phyloP scores from a whole-genome alignment of 108 stramenopile species.

The Nannochloropsis salina region DNA sequence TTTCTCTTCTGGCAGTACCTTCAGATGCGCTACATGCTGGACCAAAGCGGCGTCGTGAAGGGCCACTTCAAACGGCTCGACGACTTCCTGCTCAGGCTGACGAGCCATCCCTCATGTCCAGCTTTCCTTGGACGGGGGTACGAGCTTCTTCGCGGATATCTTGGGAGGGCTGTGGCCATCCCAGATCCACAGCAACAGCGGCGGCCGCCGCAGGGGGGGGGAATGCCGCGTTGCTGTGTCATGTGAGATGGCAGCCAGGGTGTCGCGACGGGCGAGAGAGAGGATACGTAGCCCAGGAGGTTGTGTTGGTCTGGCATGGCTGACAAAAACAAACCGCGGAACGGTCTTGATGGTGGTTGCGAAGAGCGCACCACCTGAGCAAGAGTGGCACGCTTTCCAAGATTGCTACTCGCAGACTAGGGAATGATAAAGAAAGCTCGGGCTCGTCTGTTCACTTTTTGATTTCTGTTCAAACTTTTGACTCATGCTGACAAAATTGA shows the following conservation, averaged over 20 bases:
- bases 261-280: not conserved
- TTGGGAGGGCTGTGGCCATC: not conserved
- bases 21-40: constrained; percentile 31
- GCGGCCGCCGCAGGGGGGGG: not conserved
- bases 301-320: too few relatives aligned
- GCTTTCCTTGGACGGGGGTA: not conserved
- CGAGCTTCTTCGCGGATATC: not conserved
- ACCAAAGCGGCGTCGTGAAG: not conserved
- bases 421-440: too few relatives aligned
- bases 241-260: not conserved
- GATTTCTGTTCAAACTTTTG: too few relatives aligned
- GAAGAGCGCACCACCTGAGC: too few relatives aligned
- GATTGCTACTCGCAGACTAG: too few relatives aligned
- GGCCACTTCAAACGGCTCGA: not conserved
- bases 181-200: constrained; percentile 16
- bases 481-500: too few relatives aligned
- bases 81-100: not conserved
- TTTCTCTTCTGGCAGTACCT: constrained; percentile 32
- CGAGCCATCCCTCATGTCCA: not conserved
- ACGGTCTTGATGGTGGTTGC: too few relatives aligned
- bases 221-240: not conserved
- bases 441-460: too few relatives aligned
- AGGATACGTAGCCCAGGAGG: not conserved
- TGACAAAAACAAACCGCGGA: too few relatives aligned
- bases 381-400: too few relatives aligned